These are phyloP conservation scores for Byssothecium circinans DNA, from an alignment of 2,329 filamentous ascomycete species.

Conservation along the genomic window DNA sequence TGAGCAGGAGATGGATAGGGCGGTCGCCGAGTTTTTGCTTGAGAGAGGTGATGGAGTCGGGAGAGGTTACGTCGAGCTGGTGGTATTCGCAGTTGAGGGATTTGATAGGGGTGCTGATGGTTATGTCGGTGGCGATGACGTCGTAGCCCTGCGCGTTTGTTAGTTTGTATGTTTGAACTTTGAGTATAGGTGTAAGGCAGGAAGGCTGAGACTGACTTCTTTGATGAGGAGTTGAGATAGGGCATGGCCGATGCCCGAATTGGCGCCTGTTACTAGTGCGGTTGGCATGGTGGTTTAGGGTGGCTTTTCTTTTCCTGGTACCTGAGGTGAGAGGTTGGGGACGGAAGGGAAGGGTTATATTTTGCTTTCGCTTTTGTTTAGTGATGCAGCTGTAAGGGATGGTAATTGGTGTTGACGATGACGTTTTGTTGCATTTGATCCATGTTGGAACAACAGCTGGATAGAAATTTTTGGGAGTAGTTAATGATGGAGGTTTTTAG, in stretches of 20 bases:
- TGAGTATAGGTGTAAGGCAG: not conserved
- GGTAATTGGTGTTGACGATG: too few species aligned
- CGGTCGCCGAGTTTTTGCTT: constrained; percentile 30
- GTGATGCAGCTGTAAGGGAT: too few species aligned
- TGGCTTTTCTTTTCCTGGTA: too few species aligned
- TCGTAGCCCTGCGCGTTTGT: constrained; percentile 28
- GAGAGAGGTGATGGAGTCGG: constrained; percentile 40
- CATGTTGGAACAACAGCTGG: too few species aligned
- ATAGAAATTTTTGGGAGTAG: too few species aligned
- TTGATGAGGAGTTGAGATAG: constrained; percentile 35
- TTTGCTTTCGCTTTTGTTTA: too few species aligned
- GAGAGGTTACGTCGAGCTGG: constrained; percentile 40
- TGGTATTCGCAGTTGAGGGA: constrained; percentile 33
- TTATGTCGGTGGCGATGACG: constrained; percentile 35
- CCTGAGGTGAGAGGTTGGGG: too few species aligned
- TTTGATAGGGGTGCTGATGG: constrained; percentile 34
- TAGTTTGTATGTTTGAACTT: not conserved
- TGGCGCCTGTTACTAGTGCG: constrained; percentile 47
- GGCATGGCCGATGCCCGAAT: constrained; percentile 46
- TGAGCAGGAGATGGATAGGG: constrained; percentile 43
- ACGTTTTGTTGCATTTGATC: too few species aligned
- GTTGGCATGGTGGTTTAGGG: constrained; percentile 36
- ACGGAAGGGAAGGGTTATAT: too few species aligned
- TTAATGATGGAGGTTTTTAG: too few species aligned
- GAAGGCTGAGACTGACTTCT: constrained; percentile 24